phyloP scores from a whole-genome alignment of 2,329 filamentous ascomycete genomes.

The Venturia asperata region DNA sequence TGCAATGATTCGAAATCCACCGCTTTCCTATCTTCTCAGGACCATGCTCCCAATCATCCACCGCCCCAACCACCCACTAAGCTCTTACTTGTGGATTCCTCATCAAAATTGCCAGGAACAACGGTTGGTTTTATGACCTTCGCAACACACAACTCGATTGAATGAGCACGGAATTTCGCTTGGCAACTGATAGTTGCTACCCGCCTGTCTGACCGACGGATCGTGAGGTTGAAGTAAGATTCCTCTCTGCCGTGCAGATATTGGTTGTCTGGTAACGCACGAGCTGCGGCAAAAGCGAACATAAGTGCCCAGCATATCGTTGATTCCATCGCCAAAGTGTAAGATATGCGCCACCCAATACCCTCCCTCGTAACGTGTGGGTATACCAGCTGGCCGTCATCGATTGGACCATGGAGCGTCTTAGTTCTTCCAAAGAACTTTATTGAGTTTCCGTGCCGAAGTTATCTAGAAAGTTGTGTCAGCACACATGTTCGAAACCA shows the following conservation, averaged over 20 bases:
- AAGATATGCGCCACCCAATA: background rate
- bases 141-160: background rate
- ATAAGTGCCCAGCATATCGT: background rate
- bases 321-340: background rate
- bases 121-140: no score
- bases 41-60: background rate
- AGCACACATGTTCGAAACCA: background rate
- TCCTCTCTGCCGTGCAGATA: background rate
- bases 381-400: background rate
- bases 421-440: background rate
- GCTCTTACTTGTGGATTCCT: background rate
- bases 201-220: background rate
- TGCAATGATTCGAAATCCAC: no score
- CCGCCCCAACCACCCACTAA: background rate
- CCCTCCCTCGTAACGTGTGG: background rate
- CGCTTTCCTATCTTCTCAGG: background rate
- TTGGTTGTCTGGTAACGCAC: background rate
- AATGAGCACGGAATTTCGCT: background rate
- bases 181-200: background rate
- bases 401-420: no score
- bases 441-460: slow-evolving; percentile 6
- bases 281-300: background rate
- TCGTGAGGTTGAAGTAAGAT: background rate
- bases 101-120: background rate
- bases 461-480: background rate